These are phyloP conservation scores for Fusarium dlaminii DNA, from an alignment of 2,329 filamentous ascomycete genomes.

Conservation along the genomic window DNA sequence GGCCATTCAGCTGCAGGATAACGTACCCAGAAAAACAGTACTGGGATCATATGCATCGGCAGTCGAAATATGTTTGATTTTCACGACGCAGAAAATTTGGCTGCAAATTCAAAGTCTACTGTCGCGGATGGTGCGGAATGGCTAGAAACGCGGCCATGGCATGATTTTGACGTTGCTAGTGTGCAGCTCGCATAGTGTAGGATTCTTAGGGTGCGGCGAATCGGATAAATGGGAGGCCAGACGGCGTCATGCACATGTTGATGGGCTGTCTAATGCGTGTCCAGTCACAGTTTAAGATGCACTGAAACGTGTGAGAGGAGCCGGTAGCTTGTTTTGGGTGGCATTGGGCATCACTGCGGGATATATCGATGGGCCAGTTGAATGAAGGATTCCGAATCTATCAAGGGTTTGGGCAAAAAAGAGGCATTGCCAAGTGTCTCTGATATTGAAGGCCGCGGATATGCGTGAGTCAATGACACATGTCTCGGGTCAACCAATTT, in stretches of 20 bases:
- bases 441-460: neutral
- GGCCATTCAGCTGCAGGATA: constrained; percentile 14
- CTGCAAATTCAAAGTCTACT: neutral
- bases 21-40: constrained; percentile 8
- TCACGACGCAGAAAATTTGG: neutral
- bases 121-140: neutral
- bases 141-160: neutral
- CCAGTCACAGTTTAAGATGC: neutral
- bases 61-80: constrained; percentile 25
- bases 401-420: neutral
- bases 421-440: neutral
- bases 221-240: constrained; percentile 1
- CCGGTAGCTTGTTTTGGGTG: neutral
- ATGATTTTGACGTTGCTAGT: constrained; percentile 1
- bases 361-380: neutral
- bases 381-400: neutral
- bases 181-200: neutral
- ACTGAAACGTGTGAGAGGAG: neutral
- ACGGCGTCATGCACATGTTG: neutral
- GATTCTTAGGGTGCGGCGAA: neutral
- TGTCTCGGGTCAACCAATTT: neutral
- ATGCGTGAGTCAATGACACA: neutral
- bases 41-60: neutral
- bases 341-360: neutral
- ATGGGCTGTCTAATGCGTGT: neutral